phyloP scores from a whole-genome alignment of 305 asterid species.

The Euphrasia arctica region DNA sequence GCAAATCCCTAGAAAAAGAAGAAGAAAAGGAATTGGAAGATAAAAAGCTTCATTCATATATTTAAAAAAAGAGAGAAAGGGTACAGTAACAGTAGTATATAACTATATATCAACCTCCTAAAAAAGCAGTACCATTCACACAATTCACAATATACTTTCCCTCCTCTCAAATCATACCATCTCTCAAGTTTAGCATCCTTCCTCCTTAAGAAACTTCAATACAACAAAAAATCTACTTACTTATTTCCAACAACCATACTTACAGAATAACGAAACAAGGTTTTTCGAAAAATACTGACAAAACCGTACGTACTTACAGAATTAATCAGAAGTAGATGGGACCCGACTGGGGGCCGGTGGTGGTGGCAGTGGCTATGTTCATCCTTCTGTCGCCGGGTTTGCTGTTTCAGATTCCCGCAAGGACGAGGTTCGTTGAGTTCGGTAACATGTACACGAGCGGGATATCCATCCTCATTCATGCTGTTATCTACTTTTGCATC shows the following conservation, averaged over 20 bases:
- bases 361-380: conserved; percentile 90
- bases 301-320: background rate
- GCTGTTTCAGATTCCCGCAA: conserved; percentile 83
- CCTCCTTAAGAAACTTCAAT: conserved; percentile 41
- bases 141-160: conserved; percentile 45
- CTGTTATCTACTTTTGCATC: conserved; percentile 68
- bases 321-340: conserved; percentile 19
- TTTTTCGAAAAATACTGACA: background rate
- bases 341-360: conserved; percentile 97
- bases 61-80: conserved; percentile 20
- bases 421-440: conserved; percentile 71
- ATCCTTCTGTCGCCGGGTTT: conserved; percentile 83
- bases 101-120: conserved; percentile 29
- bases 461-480: conserved; percentile 79
- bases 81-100: background rate
- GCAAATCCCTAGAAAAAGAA: conserved; percentile 28
- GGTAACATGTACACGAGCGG: conserved; percentile 97
- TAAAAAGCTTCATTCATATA: conserved; percentile 21
- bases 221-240: conserved; percentile 19
- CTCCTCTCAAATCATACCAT: conserved; percentile 32
- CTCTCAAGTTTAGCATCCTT: conserved; percentile 64
- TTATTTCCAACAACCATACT: conserved; percentile 19
- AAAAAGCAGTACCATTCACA: conserved; percentile 46
- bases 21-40: conserved; percentile 19
- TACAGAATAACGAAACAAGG: conserved; percentile 14